Percentiles rank a stretch among this genome's conserved stretches.
Conservation (phyloP, 345 rosid species). For the Erodium maritimum region DNA sequence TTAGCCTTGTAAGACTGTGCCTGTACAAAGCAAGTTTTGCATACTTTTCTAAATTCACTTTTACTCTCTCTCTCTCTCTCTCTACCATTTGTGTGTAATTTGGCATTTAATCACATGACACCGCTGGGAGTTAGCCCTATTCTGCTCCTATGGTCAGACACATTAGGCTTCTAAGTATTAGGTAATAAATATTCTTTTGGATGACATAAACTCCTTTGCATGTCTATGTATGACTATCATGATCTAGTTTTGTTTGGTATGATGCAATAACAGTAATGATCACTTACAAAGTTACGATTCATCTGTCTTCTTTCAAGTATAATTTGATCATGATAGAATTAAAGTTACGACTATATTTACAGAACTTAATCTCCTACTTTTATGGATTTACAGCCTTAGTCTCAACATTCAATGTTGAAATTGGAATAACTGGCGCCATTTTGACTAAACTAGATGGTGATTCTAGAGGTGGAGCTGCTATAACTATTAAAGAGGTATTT, state of each 20-base stretch:
- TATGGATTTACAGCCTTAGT: conserved; percentile 57
- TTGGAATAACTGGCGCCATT: conserved; percentile 98
- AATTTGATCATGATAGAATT: neutral
- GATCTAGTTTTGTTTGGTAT: neutral
- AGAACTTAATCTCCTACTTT: conserved; percentile 1
- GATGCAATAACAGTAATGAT: neutral
- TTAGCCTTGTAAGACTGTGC: neutral
- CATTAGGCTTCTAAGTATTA: neutral
- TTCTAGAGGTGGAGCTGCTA: conserved; percentile 98
- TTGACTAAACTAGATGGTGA: conserved; percentile 97
- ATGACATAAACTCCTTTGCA: neutral
- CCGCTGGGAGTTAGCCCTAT: too few species aligned
- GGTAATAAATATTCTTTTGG: neutral
- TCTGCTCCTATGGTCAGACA: neutral
- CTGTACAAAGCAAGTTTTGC: too few species aligned
- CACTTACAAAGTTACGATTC: neutral
- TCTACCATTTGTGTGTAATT: too few species aligned
- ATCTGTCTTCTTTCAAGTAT: too few species aligned
- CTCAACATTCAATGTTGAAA: conserved; percentile 89
- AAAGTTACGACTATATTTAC: neutral
- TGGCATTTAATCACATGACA: too few species aligned
- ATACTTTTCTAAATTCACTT: too few species aligned
- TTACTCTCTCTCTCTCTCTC: too few species aligned
- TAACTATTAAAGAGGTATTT: conserved; percentile 88
- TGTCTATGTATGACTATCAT: neutral